phyloP scores from a whole-genome alignment of 495 filamentous ascomycete species.

The Hamigera avellanea region DNA sequence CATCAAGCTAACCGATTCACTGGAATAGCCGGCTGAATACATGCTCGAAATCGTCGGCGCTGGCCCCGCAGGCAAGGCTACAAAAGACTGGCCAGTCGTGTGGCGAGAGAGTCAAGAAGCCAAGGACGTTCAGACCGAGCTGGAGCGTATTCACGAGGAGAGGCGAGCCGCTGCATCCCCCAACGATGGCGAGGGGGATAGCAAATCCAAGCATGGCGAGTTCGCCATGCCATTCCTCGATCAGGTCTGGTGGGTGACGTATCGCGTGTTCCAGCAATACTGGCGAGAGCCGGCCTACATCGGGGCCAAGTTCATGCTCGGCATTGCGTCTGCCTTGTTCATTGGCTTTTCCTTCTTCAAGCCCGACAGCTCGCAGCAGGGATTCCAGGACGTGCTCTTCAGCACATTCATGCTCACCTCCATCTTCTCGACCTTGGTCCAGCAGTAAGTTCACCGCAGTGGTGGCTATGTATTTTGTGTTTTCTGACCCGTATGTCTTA shows the following conservation, averaged over 20 bases:
- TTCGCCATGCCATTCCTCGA: slow-evolving; percentile 39
- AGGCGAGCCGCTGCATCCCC: slow-evolving; percentile 13
- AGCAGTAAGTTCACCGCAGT: slow-evolving; percentile 18
- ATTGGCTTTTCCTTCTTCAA: slow-evolving; percentile 83
- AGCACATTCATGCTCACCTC: slow-evolving; percentile 69
- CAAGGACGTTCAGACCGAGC: slow-evolving; percentile 46
- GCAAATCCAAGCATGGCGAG: slow-evolving; percentile 16
- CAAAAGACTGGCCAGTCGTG: slow-evolving; percentile 62
- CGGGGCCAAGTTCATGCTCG: slow-evolving; percentile 37
- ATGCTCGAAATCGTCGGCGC: slow-evolving; percentile 71
- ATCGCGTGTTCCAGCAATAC: slow-evolving; percentile 35
- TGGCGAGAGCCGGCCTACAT: slow-evolving; percentile 44
- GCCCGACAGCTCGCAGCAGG: slow-evolving; percentile 53
- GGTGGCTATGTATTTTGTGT: not conserved
- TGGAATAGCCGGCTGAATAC: slow-evolving; percentile 62
- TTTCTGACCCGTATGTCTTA: slow-evolving; percentile 27
- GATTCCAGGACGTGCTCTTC: slow-evolving; percentile 75
- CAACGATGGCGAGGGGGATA: slow-evolving; percentile 6
- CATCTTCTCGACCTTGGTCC: slow-evolving; percentile 59
- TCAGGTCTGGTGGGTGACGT: slow-evolving; percentile 36
- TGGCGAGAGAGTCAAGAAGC: slow-evolving; percentile 68
- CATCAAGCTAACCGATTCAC: slow-evolving; percentile 5
- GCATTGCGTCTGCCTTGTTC: slow-evolving; percentile 46
- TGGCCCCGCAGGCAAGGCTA: slow-evolving; percentile 47
- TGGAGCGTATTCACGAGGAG: slow-evolving; percentile 50